A percentile compares a stretch with the other conserved stretches of the same genome.
Conservation (phyloP, 106 monocot genomes). For the Gastrodia elata region DNA sequence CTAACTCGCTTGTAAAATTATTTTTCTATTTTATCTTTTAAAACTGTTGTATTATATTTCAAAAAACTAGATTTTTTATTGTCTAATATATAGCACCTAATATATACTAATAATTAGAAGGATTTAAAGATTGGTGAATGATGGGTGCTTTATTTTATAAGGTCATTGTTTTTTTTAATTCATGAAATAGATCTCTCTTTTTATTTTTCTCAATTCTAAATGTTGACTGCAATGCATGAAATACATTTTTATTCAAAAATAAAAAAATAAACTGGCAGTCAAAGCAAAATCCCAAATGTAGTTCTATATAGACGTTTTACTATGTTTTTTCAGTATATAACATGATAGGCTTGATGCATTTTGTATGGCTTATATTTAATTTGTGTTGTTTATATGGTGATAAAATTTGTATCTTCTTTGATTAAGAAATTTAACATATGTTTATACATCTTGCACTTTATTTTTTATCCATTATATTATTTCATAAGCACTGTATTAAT, state of each 20-base stretch:
- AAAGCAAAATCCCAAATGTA: background rate
- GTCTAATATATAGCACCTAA: too few relatives aligned
- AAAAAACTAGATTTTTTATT: too few relatives aligned
- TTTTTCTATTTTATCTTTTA: too few relatives aligned
- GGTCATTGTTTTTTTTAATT: too few relatives aligned
- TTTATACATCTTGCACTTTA: background rate
- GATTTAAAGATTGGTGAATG: too few relatives aligned
- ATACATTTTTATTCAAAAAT: background rate
- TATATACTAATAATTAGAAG: too few relatives aligned
- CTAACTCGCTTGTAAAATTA: too few relatives aligned
- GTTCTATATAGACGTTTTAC: background rate
- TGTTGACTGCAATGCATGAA: slow-evolving; percentile 17
- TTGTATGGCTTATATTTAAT: slow-evolving; percentile 1
- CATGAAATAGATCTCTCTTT: too few relatives aligned
- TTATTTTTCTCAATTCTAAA: slow-evolving; percentile 24
- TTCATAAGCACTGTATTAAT: background rate
- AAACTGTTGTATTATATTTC: too few relatives aligned
- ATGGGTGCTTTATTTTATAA: too few relatives aligned
- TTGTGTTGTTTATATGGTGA: background rate
- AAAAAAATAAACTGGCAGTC: background rate
- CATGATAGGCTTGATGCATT: background rate
- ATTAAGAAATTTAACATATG: background rate
- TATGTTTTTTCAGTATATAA: background rate
- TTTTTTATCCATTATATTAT: background rate
- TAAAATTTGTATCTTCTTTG: background rate